These are phyloP conservation scores for Tylopilus sp. DNA, from an alignment of 768 basidiomycete species.

Conservation along the genomic window DNA sequence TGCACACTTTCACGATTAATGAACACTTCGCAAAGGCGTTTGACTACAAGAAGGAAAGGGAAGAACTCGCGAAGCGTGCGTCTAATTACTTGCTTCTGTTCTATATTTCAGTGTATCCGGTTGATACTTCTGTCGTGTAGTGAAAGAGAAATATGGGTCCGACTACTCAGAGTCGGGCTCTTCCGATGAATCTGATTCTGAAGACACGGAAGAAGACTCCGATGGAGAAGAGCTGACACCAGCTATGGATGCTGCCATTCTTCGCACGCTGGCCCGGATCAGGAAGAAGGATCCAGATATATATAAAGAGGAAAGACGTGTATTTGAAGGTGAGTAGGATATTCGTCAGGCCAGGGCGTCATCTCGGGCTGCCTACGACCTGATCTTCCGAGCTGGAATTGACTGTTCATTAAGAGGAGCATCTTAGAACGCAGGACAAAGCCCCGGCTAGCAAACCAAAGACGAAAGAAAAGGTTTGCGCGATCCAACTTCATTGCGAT, in stretches of 20 bases:
- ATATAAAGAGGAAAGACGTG: constrained; percentile 63
- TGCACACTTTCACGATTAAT: constrained; percentile 62
- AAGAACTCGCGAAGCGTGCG: constrained; percentile 77
- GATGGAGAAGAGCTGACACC: constrained; percentile 95
- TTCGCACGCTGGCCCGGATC: constrained; percentile 85
- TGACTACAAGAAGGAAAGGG: constrained; percentile 77
- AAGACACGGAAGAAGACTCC: constrained; percentile 86
- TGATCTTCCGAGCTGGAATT: neutral
- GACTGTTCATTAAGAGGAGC: constrained; percentile 54
- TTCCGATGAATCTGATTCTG: constrained; percentile 47
- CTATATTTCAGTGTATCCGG: no score
- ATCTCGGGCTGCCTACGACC: neutral
- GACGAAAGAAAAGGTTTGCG: constrained; percentile 50
- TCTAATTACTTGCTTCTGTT: no score
- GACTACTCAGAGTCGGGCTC: constrained; percentile 43
- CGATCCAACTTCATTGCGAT: neutral
- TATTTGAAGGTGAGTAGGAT: constrained; percentile 72
- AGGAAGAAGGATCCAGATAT: constrained; percentile 80
- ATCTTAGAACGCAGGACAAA: constrained; percentile 37
- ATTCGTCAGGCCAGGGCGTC: neutral
- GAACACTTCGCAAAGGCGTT: constrained; percentile 80
- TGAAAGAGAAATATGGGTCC: constrained; percentile 86
- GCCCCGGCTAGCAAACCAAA: constrained; percentile 24
- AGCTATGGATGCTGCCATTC: constrained; percentile 88
- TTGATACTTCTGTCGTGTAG: constrained; percentile 33